Evolutionary conservation across 2,329 filamentous ascomycete species (phyloP).

Genomic region (Cordyceps farinosa): DNA sequence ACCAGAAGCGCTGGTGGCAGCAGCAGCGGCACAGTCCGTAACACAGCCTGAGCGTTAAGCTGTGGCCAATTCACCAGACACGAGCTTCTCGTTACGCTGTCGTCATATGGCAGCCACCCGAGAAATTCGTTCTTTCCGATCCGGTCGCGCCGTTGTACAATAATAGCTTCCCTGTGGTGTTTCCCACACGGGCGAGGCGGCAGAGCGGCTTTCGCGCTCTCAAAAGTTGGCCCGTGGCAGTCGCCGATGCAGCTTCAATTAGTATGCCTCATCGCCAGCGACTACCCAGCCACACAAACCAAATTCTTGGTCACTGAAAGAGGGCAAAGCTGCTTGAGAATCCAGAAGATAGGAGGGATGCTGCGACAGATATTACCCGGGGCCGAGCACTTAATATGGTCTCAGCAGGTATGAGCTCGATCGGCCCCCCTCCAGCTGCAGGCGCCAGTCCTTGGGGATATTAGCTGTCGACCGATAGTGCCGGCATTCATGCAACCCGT

Average conservation of each 20-base stretch:
- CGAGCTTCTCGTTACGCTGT: constrained; percentile 10
- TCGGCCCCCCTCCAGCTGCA: background rate
- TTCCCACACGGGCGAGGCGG: background rate
- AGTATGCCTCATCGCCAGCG: constrained; percentile 14
- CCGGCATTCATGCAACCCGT: background rate
- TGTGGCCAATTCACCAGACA: constrained; percentile 5
- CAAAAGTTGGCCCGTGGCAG: background rate
- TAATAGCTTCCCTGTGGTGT: constrained; percentile 5
- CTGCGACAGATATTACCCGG: background rate
- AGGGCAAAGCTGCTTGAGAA: background rate
- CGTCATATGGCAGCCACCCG: constrained; percentile 11
- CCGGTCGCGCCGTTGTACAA: constrained; percentile 12
- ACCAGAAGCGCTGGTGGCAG: background rate
- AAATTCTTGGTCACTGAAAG: background rate
- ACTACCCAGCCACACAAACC: background rate
- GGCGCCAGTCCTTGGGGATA: background rate
- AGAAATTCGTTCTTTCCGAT: constrained; percentile 7
- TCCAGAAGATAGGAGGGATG: background rate
- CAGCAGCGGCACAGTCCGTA: constrained; percentile 1
- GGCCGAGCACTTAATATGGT: constrained; percentile 12
- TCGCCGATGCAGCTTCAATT: background rate
- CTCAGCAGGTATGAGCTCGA: background rate
- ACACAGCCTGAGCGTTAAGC: background rate
- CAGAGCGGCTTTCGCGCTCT: background rate
- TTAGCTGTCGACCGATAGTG: constrained; percentile 1